Evolutionary conservation across 208 protist genomes (phyloP), one percentile per base, ranked within the genome.

Genomic region (Trypanosomatidae sp.): DNA sequence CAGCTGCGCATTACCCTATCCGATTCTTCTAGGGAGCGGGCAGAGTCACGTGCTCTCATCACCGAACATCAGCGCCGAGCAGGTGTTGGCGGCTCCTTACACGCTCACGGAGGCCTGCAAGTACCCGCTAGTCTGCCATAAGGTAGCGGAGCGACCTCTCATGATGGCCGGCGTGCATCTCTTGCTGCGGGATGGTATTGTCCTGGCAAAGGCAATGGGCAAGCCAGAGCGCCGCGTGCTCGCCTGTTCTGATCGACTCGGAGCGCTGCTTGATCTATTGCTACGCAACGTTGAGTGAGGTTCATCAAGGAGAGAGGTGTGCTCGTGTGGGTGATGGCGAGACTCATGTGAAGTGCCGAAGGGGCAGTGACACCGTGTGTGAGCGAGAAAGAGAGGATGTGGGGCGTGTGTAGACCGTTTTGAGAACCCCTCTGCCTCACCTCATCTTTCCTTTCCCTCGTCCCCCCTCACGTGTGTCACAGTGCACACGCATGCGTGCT

Each of bases 1-100:
- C 76, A 85, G 79, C 69, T 91, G 79, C 71, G 15, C 78, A 17
- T 69, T 95, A 25, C 91, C 91, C 17, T 81, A 87, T 52, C 86
- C 88, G 2, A 70, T 92, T 19, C 41, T 95, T 43, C 43, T 92
- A 25, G 87, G 79, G 19, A 83, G 82, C 7, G 62, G 74, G 19
- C 87, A 75, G 58, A 91, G 83, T 59, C 66, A 71, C 30, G 74
- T 91, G 25, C 60, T 85, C 43, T 59, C 67, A 12, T 76, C 69
- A 17, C 66, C 81, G 12, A 66, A 71, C 65, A 49, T 81, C 22
- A 67, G 67, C 66, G 58, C 86, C 12, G 65, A 47, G 10, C 72
- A 73, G 43, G 71, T 73, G 17, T 49, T 74, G 9, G 65, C 66
- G 1, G 66, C 81, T 15, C 65, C 71, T 12, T 76, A 43, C 36